Conservation (phyloP, 345 rosid genomes). For the Dipteronia dyeriana region DNA sequence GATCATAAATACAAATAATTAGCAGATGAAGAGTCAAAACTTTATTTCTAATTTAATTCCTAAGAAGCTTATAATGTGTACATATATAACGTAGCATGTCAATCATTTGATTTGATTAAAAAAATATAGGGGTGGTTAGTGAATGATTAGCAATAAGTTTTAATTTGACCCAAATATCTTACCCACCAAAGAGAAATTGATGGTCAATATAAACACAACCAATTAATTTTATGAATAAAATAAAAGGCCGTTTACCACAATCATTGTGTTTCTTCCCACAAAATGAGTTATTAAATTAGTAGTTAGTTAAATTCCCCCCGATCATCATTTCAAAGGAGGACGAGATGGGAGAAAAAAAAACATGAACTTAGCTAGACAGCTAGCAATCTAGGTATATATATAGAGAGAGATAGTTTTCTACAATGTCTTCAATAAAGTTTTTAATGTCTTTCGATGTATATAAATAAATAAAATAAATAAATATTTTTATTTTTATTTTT, state of each 20-base stretch:
- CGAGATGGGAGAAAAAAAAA: not conserved
- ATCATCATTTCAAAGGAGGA: not conserved
- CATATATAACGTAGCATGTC: not conserved
- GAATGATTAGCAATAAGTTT: constrained; percentile 17
- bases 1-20: not conserved
- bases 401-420: too few species aligned
- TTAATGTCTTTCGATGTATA: too few species aligned
- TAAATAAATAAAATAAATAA: too few species aligned
- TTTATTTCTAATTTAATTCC: too few species aligned
- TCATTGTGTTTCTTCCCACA: constrained; percentile 19
- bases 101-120: constrained; percentile 14
- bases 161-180: constrained; percentile 15
- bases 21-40: not conserved
- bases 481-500: too few species aligned
- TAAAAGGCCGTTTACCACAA: not conserved
- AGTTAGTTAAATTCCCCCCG: not conserved
- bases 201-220: not conserved
- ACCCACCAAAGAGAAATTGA: constrained; percentile 18
- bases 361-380: constrained; percentile 7
- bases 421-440: too few species aligned
- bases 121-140: not conserved
- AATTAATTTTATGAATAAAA: not conserved
- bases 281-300: constrained; percentile 5
- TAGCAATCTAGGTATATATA: not conserved
- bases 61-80: not conserved